Evolutionary conservation across 192 early-diverging fungal species (phyloP).

Genomic region (Coemansia sp.): DNA sequence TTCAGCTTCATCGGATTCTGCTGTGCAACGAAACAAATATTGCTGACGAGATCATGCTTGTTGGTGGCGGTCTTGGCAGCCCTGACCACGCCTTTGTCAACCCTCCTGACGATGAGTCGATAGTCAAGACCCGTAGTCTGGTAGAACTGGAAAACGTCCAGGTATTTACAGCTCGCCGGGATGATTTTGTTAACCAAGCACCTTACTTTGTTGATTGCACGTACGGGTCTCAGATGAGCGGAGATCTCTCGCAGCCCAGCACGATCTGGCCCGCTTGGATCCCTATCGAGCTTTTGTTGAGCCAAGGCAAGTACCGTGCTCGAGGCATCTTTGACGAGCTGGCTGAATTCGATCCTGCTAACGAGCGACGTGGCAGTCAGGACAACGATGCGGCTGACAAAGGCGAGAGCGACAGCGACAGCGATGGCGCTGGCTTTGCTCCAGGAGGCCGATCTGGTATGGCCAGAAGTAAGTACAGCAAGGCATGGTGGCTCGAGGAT

Average conservation of each 20-base stretch:
- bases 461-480: constrained; percentile 3
- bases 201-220: constrained; percentile 50
- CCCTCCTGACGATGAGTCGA: constrained; percentile 44
- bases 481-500: constrained; percentile 47
- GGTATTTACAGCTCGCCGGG: constrained; percentile 45
- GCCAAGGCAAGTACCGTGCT: constrained; percentile 28
- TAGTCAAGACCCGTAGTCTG: constrained; percentile 52
- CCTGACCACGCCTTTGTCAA: not conserved
- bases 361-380: not conserved
- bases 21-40: constrained; percentile 29
- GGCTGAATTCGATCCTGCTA: constrained; percentile 1
- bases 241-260: constrained; percentile 21
- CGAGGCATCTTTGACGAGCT: constrained; percentile 45
- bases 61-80: not conserved
- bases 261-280: constrained; percentile 54
- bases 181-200: constrained; percentile 41
- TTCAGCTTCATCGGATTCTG: constrained; percentile 43
- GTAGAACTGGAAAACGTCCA: constrained; percentile 52
- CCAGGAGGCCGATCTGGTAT: not conserved
- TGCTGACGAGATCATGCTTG: not conserved
- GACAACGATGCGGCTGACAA: no score
- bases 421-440: constrained; percentile 1
- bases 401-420: not conserved
- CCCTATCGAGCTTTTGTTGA: constrained; percentile 53
- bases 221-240: constrained; percentile 32